A percentile compares a stretch with the other conserved stretches of the same genome.
These are phyloP conservation scores for Phytophthora foliorum DNA, from an alignment of 352 stramenopile species.

Conservation along the genomic window DNA sequence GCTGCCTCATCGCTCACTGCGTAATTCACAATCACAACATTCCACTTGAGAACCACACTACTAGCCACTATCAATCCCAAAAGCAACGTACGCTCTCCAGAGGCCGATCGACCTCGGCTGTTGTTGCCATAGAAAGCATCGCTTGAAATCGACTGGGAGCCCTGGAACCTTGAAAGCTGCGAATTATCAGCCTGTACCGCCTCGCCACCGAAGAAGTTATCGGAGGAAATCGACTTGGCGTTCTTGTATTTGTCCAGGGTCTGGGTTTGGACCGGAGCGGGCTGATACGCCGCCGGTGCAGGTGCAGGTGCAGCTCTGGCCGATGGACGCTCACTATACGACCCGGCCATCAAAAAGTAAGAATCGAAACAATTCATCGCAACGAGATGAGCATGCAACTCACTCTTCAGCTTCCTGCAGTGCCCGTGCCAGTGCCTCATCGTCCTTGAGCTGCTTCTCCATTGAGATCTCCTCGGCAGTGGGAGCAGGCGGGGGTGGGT, in stretches of 20 bases:
- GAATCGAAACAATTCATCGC: not conserved
- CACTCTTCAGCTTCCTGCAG: constrained; percentile 87
- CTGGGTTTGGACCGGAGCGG: constrained; percentile 40
- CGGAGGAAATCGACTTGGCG: constrained; percentile 92
- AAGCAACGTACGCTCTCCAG: constrained; percentile 63
- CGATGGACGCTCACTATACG: constrained; percentile 38
- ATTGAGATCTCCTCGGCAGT: constrained; percentile 39
- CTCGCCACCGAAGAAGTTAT: constrained; percentile 91
- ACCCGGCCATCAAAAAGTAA: not conserved
- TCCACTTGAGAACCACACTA: not conserved
- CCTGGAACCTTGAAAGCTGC: constrained; percentile 81
- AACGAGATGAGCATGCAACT: constrained; percentile 17
- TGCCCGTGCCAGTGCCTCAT: constrained; percentile 84
- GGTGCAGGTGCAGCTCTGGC: constrained; percentile 5
- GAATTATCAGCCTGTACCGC: constrained; percentile 59
- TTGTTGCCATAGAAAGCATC: constrained; percentile 87
- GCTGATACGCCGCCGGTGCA: constrained; percentile 34
- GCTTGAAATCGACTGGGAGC: constrained; percentile 88
- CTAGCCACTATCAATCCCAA: not conserved
- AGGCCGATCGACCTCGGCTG: constrained; percentile 63
- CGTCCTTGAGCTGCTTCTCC: constrained; percentile 89
- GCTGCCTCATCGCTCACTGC: constrained; percentile 81
- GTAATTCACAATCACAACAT: constrained; percentile 9
- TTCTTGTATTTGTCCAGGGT: constrained; percentile 95
- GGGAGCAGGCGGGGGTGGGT: constrained; percentile 63